Conservation (phyloP, 768 basidiomycete genomes). For the Boletus eberwhitei region DNA sequence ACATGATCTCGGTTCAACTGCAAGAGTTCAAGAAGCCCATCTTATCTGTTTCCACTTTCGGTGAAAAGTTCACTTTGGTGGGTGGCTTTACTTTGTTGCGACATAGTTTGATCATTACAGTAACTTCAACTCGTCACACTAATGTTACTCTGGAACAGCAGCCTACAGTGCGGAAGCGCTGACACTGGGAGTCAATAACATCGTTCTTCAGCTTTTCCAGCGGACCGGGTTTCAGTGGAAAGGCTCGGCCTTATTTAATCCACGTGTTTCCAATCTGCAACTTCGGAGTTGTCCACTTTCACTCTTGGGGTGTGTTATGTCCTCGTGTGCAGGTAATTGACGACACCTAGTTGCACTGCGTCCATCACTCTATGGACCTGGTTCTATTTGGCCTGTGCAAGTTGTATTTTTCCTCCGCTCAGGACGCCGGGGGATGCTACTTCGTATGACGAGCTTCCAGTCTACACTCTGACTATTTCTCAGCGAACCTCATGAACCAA, state of each 20-base stretch:
- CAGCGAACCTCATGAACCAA: neutral
- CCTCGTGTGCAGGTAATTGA: neutral
- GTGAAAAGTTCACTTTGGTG: neutral
- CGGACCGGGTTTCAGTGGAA: neutral
- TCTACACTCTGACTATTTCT: neutral
- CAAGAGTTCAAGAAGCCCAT: neutral
- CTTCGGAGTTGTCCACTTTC: neutral
- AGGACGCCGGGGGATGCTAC: neutral
- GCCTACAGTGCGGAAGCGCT: neutral
- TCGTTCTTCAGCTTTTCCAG: neutral
- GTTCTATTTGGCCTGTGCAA: neutral
- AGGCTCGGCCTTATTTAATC: neutral
- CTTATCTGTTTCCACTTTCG: constrained; percentile 5
- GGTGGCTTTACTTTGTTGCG: no score
- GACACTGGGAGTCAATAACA: no score
- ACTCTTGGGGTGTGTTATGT: neutral
- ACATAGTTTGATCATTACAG: no score
- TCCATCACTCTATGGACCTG: neutral
- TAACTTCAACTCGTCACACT: neutral
- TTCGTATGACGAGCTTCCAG: neutral
- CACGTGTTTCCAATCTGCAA: neutral
- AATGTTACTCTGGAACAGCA: neutral
- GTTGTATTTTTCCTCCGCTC: neutral
- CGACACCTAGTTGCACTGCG: neutral
- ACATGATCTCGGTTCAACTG: constrained; percentile 18